Conservation (phyloP, 2,329 filamentous ascomycete species). For the Aureobasidium lini region DNA sequence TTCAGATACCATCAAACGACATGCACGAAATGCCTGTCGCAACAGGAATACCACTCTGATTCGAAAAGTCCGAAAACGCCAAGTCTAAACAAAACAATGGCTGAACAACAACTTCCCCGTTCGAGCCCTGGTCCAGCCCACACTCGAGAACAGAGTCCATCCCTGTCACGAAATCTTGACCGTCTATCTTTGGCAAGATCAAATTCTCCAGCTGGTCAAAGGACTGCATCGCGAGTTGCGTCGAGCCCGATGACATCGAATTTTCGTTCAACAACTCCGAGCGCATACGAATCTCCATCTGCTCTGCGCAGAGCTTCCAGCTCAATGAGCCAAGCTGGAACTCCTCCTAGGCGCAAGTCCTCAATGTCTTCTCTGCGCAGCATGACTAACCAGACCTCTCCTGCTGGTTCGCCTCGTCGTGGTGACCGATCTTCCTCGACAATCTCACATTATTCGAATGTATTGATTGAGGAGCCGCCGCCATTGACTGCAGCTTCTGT, state of each 20-base stretch:
- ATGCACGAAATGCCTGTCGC: neutral
- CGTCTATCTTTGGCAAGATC: slow-evolving; percentile 4
- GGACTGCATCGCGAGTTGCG: neutral
- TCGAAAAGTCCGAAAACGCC: neutral
- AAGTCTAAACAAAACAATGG: slow-evolving; percentile 1
- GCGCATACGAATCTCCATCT: neutral
- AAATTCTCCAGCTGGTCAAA: neutral
- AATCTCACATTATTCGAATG: slow-evolving; percentile 31
- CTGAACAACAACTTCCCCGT: neutral
- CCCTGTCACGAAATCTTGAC: slow-evolving; percentile 7
- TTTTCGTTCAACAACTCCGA: neutral
- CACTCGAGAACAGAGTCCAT: slow-evolving; percentile 7
- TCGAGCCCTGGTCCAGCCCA: slow-evolving; percentile 1
- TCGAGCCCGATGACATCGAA: slow-evolving; percentile 6
- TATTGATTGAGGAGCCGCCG: slow-evolving; percentile 30
- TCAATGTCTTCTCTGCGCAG: slow-evolving; percentile 11
- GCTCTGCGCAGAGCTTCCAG: slow-evolving; percentile 5
- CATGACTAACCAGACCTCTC: slow-evolving; percentile 1
- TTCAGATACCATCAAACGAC: neutral
- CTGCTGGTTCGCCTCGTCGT: neutral
- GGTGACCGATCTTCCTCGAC: slow-evolving; percentile 23
- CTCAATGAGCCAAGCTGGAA: slow-evolving; percentile 8
- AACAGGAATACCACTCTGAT: neutral
- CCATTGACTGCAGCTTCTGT: slow-evolving; percentile 49
- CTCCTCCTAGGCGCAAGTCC: slow-evolving; percentile 7